Conservation (phyloP, 2,329 filamentous ascomycete species). For the Pleoardoris graminearum region DNA sequence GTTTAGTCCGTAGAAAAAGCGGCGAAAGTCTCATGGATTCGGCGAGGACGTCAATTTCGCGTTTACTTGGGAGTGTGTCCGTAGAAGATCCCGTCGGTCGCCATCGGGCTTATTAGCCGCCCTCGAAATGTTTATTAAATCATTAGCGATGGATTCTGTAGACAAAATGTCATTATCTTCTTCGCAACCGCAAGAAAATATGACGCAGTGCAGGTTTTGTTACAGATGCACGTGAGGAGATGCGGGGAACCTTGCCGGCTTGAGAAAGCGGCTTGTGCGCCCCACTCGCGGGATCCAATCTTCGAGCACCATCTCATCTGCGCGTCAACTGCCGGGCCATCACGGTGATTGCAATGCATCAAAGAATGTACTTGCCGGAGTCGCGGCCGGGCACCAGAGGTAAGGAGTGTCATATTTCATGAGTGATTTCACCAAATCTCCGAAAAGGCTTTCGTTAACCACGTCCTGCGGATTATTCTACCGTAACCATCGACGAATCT, state of each 20-base stretch:
- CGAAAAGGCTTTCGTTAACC: background rate
- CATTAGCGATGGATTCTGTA: background rate
- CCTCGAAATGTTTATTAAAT: background rate
- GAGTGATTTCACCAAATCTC: too few relatives aligned
- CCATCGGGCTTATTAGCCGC: background rate
- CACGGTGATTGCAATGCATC: slow-evolving; percentile 4
- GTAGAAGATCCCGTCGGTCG: background rate
- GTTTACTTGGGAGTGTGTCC: background rate
- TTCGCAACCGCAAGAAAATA: background rate
- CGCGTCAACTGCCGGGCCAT: slow-evolving; percentile 10
- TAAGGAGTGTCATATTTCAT: background rate
- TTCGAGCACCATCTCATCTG: slow-evolving; percentile 1
- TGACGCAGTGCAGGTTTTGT: background rate
- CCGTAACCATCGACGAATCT: background rate
- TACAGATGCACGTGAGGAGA: background rate
- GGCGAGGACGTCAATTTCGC: slow-evolving; percentile 47
- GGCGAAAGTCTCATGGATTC: slow-evolving; percentile 45
- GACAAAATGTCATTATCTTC: background rate
- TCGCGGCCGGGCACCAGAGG: slow-evolving; percentile 5
- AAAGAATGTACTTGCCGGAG: background rate
- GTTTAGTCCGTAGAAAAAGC: background rate
- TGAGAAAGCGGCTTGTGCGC: slow-evolving; percentile 2
- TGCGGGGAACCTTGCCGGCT: slow-evolving; percentile 2
- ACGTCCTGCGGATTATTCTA: background rate
- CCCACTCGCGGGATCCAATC: slow-evolving; percentile 6